phyloP scores from a whole-genome alignment of 176 grass and related monocot species.

The Triticum dicoccoides region DNA sequence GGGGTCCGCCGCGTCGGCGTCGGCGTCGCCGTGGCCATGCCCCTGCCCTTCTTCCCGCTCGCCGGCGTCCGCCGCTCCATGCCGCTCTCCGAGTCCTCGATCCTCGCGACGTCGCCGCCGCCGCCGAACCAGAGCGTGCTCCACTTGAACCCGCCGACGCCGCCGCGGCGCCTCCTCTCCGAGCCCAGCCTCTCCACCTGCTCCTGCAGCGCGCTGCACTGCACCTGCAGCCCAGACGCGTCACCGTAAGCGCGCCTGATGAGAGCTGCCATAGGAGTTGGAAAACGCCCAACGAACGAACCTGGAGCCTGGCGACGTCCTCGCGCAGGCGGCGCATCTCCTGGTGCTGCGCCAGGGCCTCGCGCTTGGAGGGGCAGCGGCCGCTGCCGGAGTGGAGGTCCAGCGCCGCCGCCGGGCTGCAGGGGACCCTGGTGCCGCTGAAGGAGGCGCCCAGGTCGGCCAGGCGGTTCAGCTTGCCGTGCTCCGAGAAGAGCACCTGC shows the following conservation, averaged over 20 bases:
- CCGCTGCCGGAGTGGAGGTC: constrained; percentile 49
- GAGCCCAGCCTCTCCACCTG: constrained; percentile 67
- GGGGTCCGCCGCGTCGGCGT: constrained; percentile 47
- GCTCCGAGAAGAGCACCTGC: constrained; percentile 95
- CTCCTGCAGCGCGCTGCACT: constrained; percentile 74
- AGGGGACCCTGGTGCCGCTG: constrained; percentile 45
- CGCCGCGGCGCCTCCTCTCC: constrained; percentile 50
- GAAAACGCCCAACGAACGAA: background rate
- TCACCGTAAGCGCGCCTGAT: background rate
- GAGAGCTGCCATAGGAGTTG: background rate
- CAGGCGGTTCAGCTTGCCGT: constrained; percentile 80
- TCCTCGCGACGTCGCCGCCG: constrained; percentile 47
- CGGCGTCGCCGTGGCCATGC: background rate
- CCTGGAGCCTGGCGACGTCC: constrained; percentile 78
- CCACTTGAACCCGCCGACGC: constrained; percentile 61
- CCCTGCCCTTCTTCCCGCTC: constrained; percentile 49
- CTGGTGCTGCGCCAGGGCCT: constrained; percentile 77
- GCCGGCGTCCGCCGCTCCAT: constrained; percentile 59
- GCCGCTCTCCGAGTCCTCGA: constrained; percentile 59
- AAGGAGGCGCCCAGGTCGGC: constrained; percentile 79
- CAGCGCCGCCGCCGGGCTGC: constrained; percentile 53
- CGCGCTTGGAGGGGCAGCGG: constrained; percentile 81
- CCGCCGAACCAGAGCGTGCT: constrained; percentile 65
- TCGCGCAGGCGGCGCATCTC: constrained; percentile 84
- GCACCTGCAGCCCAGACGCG: constrained; percentile 38